Percentiles rank a stretch among this genome's conserved stretches.
These are phyloP conservation scores for Carpinus viminea DNA, from an alignment of 306 rosid genomes.

Conservation along the genomic window DNA sequence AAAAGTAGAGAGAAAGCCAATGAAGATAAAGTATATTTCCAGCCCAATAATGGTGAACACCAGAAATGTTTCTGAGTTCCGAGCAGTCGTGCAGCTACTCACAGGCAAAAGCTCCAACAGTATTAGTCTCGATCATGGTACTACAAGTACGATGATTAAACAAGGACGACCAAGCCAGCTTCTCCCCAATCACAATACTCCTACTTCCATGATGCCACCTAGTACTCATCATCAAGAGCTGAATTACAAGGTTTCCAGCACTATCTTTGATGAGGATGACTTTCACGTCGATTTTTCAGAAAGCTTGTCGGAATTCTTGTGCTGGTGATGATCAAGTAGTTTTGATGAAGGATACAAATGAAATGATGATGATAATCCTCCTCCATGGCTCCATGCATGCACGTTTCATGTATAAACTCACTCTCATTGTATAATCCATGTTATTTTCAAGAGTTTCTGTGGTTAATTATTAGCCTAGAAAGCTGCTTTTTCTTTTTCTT, in stretches of 20 bases:
- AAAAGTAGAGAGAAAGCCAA: not conserved
- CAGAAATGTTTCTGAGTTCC: not conserved
- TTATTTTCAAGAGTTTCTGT: not conserved
- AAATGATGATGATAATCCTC: no score
- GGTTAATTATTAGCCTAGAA: not conserved
- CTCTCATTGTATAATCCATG: not conserved
- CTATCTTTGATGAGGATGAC: not conserved
- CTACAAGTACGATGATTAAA: not conserved
- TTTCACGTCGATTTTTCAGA: not conserved
- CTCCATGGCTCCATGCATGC: no score
- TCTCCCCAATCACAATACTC: not conserved
- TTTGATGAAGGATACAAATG: not conserved
- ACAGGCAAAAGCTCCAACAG: not conserved
- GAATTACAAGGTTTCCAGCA: not conserved
- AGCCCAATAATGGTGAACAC: conserved; percentile 1
- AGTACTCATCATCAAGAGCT: not conserved
- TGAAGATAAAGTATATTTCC: not conserved
- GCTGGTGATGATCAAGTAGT: not conserved
- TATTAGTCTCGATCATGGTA: not conserved
- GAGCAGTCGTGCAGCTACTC: not conserved
- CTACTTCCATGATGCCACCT: not conserved
- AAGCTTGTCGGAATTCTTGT: not conserved
- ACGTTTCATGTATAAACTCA: no score
- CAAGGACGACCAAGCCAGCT: not conserved
- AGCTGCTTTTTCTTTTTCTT: no score